phyloP scores from a whole-genome alignment of 2,329 filamentous ascomycete species.

The Aspergillaceae sp. region DNA sequence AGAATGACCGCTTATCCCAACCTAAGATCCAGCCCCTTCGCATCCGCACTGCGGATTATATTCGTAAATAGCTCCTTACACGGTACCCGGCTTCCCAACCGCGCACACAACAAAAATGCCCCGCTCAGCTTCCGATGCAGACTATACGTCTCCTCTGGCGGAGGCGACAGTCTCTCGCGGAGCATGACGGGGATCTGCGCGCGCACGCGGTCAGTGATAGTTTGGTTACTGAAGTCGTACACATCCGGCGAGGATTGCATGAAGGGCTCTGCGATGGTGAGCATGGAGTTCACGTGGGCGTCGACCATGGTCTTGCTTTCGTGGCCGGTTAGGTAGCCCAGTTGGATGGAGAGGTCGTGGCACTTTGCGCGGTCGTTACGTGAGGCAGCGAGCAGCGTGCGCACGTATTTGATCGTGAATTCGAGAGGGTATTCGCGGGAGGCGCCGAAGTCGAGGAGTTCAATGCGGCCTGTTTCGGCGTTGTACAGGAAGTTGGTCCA shows the following conservation, averaged over 20 bases:
- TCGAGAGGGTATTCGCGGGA: conserved; percentile 71
- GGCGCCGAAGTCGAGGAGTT: conserved; percentile 92
- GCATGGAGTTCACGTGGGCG: conserved; percentile 77
- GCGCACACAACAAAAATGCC: conserved; percentile 84
- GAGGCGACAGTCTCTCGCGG: conserved; percentile 74
- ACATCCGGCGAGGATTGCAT: conserved; percentile 63
- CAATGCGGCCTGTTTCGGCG: conserved; percentile 58
- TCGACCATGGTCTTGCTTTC: conserved; percentile 81
- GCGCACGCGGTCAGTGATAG: conserved; percentile 89
- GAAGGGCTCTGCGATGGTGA: conserved; percentile 91
- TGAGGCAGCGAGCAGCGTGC: conserved; percentile 71
- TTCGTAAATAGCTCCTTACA: conserved; percentile 68
- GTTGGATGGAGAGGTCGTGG: conserved; percentile 58
- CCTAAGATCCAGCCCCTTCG: conserved; percentile 9
- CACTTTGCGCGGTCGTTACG: conserved; percentile 57
- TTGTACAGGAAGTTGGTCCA: conserved; percentile 99
- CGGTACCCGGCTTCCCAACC: conserved; percentile 69
- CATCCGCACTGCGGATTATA: conserved; percentile 22
- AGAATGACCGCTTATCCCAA: background rate
- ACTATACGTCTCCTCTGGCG: conserved; percentile 95
- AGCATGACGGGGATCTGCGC: conserved; percentile 88
- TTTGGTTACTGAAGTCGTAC: conserved; percentile 91
- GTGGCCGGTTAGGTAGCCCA: conserved; percentile 87
- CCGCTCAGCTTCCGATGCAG: conserved; percentile 91
- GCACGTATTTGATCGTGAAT: conserved; percentile 74